Conservation (phyloP, 495 filamentous ascomycete genomes). For the Hypoxylon crocopeplum region DNA sequence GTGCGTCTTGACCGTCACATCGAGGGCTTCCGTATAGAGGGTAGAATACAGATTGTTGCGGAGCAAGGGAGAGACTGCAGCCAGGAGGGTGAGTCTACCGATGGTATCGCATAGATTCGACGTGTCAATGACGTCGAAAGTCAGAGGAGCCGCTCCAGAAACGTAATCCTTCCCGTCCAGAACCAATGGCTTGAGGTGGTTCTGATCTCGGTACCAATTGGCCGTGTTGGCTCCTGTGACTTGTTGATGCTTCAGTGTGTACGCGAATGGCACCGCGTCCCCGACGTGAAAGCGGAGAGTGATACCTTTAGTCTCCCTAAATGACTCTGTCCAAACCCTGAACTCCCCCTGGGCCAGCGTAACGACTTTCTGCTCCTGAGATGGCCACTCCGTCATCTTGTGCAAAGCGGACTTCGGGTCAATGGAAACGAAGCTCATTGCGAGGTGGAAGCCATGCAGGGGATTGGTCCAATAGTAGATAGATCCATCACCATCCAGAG, state of each 20-base stretch:
- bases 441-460: no score
- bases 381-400: not conserved
- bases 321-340: not conserved
- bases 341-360: not conserved
- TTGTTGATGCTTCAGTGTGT: conserved; percentile 49
- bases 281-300: conserved; percentile 51
- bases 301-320: conserved; percentile 13
- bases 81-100: conserved; percentile 56
- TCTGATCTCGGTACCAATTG: conserved; percentile 38
- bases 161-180: conserved; percentile 53
- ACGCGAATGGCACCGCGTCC: conserved; percentile 55
- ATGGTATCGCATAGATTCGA: conserved; percentile 59
- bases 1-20: conserved; percentile 17
- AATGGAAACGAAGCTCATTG: not conserved
- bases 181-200: conserved; percentile 37
- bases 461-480: no score
- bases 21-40: conserved; percentile 55
- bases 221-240: conserved; percentile 29
- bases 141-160: conserved; percentile 41
- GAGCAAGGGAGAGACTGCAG: conserved; percentile 56
- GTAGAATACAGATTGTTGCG: conserved; percentile 45
- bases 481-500: no score
- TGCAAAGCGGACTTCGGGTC: not conserved
- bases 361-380: not conserved
- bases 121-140: conserved; percentile 67